Evolutionary conservation across 116 monocot species (phyloP).

Genomic region (Iris pallida): DNA sequence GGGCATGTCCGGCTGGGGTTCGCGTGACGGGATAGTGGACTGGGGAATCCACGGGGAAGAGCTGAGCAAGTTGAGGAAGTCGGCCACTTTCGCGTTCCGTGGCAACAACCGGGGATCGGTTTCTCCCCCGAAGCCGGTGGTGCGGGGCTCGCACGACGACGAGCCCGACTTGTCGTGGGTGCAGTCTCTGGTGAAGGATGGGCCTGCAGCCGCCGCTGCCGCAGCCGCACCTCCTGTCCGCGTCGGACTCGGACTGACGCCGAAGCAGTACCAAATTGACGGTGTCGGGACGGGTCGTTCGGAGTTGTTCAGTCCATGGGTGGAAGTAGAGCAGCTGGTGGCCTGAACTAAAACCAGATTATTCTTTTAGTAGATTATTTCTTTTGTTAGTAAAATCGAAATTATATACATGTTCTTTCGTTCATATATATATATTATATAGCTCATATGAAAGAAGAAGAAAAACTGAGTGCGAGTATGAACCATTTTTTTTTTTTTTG

Average conservation of each 20-base stretch:
- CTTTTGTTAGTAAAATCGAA: no score
- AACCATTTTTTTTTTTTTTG: no score
- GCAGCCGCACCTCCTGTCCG: background rate
- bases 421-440: no score
- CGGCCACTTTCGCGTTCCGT: constrained; percentile 59
- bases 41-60: constrained; percentile 93
- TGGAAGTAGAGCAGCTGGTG: constrained; percentile 36
- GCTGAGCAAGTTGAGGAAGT: constrained; percentile 78
- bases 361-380: no score
- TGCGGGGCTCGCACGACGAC: background rate
- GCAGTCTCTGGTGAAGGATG: constrained; percentile 29
- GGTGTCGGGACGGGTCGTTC: constrained; percentile 1
- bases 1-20: constrained; percentile 56
- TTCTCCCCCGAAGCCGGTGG: background rate
- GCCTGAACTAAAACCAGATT: constrained; percentile 16
- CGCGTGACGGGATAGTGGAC: constrained; percentile 69
- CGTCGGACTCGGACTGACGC: background rate
- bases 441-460: no score
- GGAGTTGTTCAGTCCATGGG: constrained; percentile 27
- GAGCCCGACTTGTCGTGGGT: constrained; percentile 32
- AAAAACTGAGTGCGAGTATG: no score
- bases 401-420: no score
- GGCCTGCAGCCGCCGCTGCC: constrained; percentile 9
- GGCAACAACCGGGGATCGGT: constrained; percentile 8
- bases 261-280: constrained; percentile 10